These are phyloP conservation scores for Azolla pinnata DNA, from an alignment of 75 land plant species.

Conservation along the genomic window DNA sequence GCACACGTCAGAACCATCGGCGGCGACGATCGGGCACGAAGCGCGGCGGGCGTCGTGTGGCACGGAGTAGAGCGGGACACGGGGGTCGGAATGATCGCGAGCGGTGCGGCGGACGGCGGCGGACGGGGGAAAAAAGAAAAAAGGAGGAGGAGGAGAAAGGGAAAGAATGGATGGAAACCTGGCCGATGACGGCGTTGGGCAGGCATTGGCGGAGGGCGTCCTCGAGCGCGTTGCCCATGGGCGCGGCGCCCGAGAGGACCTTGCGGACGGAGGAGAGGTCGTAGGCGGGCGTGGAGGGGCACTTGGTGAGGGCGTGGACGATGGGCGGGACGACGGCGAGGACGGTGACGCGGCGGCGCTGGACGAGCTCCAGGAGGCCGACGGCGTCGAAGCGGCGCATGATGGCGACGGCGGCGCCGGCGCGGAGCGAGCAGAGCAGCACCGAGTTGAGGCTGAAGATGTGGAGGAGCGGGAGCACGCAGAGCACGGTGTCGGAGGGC, in stretches of 20 bases:
- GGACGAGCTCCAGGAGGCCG: constrained; percentile 41
- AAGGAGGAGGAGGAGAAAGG: background rate
- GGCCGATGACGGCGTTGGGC: constrained; percentile 69
- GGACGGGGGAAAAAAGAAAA: background rate
- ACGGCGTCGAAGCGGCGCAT: constrained; percentile 75
- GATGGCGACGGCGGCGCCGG: constrained; percentile 52
- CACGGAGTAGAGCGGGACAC: no score
- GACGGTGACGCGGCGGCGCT: constrained; percentile 43
- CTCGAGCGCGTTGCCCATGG: constrained; percentile 86
- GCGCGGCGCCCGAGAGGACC: constrained; percentile 84
- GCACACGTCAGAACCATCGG: no score
- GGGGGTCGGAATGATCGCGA: no score
- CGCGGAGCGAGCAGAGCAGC: constrained; percentile 54
- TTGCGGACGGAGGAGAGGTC: constrained; percentile 60
- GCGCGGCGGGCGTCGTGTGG: no score
- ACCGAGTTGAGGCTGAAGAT: constrained; percentile 68
- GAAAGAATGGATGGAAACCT: constrained; percentile 28
- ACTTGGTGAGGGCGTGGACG: constrained; percentile 73
- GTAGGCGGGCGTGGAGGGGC: constrained; percentile 38
- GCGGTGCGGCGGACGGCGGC: background rate
- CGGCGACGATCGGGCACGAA: no score
- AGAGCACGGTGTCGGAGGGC: constrained; percentile 51
- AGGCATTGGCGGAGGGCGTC: constrained; percentile 42
- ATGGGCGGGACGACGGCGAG: constrained; percentile 86
- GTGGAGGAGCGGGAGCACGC: constrained; percentile 77